These are phyloP conservation scores for Pythium phragmitis DNA, from an alignment of 352 stramenopile genomes.

Conservation along the genomic window DNA sequence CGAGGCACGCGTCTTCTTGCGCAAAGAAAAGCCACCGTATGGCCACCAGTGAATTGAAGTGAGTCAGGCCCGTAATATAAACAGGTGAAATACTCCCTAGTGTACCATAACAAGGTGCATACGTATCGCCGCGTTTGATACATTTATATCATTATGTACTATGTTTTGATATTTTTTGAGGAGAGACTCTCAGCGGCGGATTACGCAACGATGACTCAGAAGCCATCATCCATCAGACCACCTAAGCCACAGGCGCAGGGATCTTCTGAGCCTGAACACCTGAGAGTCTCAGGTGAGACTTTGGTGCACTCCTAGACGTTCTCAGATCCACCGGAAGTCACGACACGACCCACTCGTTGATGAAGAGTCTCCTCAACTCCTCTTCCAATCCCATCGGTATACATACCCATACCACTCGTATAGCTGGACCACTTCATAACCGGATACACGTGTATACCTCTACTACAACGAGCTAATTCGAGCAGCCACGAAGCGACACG, in stretches of 20 bases:
- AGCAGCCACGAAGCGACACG: background rate
- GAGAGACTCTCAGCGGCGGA: background rate
- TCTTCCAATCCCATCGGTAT: background rate
- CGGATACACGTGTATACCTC: conserved; percentile 1
- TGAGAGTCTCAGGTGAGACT: too few species aligned
- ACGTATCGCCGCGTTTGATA: background rate
- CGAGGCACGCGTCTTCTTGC: conserved; percentile 28
- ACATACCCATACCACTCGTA: background rate
- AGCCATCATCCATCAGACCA: conserved; percentile 1
- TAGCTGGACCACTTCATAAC: background rate
- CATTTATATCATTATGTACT: background rate
- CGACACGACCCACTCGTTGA: too few species aligned
- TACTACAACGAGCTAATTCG: background rate
- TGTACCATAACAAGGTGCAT: too few species aligned
- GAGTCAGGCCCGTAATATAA: background rate
- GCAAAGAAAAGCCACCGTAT: conserved; percentile 1
- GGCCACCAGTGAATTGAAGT: background rate
- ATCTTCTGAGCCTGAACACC: too few species aligned
- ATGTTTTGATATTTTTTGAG: background rate
- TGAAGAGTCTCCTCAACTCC: too few species aligned
- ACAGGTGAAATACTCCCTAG: too few species aligned
- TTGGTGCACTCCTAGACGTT: too few species aligned
- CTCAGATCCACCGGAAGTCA: too few species aligned
- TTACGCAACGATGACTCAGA: background rate
- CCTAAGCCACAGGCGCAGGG: too few species aligned